Conservation (phyloP, 2,329 filamentous ascomycete genomes). For the Exophiala bonariae region DNA sequence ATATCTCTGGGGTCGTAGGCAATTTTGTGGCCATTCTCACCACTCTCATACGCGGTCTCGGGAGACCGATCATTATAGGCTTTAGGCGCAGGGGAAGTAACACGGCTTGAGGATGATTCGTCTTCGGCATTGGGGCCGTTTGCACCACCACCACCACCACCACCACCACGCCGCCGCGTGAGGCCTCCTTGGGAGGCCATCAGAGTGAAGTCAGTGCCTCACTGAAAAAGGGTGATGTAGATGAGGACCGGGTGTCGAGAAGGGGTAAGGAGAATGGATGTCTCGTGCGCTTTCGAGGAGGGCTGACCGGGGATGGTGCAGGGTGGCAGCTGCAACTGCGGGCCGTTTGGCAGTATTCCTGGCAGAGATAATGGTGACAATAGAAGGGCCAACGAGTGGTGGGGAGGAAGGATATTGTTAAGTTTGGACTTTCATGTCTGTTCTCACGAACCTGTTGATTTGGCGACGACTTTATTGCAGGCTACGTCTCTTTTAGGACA, state of each 20-base stretch:
- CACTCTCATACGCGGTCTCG: slow-evolving; percentile 78
- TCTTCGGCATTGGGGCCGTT: slow-evolving; percentile 44
- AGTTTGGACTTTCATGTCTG: no score
- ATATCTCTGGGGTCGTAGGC: slow-evolving; percentile 97
- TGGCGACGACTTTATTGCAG: no score
- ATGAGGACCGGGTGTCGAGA: no score
- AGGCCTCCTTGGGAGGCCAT: slow-evolving; percentile 71
- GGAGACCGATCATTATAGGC: slow-evolving; percentile 56
- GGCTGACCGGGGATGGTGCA: not conserved
- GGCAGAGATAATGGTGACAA: not conserved
- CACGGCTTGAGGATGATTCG: slow-evolving; percentile 63
- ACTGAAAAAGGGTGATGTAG: not conserved
- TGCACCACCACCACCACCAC: slow-evolving; percentile 54
- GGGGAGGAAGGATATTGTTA: no score
- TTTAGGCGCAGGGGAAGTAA: slow-evolving; percentile 64
- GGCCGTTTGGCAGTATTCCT: not conserved
- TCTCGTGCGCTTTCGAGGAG: not conserved
- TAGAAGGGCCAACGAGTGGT: no score
- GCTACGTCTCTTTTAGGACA: no score
- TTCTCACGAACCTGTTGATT: no score
- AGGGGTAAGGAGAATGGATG: not conserved
- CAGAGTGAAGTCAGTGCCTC: slow-evolving; percentile 11
- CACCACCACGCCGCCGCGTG: slow-evolving; percentile 68
- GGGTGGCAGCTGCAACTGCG: not conserved
- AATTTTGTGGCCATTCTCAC: slow-evolving; percentile 98